Conservation (phyloP, 2,329 filamentous ascomycete genomes). For the Fusarium transvaalense region DNA sequence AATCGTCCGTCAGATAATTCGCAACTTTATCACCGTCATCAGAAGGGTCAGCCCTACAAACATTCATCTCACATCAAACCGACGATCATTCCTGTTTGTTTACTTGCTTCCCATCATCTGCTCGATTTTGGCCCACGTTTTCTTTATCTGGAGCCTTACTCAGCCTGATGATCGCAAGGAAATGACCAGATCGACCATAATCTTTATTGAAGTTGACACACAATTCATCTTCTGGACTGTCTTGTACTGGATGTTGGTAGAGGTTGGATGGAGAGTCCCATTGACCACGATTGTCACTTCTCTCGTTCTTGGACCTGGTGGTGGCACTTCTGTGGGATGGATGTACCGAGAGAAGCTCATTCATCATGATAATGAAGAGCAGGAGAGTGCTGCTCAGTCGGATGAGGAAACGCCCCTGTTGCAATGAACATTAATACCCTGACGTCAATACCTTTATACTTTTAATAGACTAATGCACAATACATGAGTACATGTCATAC, state of each 20-base stretch:
- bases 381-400: constrained; percentile 20
- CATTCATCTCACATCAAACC: constrained; percentile 60
- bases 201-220: constrained; percentile 62
- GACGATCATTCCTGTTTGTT: constrained; percentile 55
- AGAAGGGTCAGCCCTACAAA: constrained; percentile 48
- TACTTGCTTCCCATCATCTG: constrained; percentile 60
- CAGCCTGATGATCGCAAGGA: constrained; percentile 60
- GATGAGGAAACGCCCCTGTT: constrained; percentile 55
- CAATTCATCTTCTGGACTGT: constrained; percentile 61
- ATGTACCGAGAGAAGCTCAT: constrained; percentile 56
- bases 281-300: constrained; percentile 50
- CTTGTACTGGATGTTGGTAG: constrained; percentile 66
- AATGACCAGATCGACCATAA: constrained; percentile 62
- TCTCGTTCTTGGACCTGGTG: constrained; percentile 55
- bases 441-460: background rate
- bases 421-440: constrained; percentile 30
- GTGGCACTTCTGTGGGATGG: constrained; percentile 56
- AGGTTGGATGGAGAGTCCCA: constrained; percentile 60
- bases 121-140: constrained; percentile 59
- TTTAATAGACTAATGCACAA: constrained; percentile 37
- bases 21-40: constrained; percentile 46
- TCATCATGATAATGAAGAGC: constrained; percentile 35
- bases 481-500: constrained; percentile 36
- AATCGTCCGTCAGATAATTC: constrained; percentile 56
- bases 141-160: constrained; percentile 58